phyloP scores from a whole-genome alignment of 2,329 filamentous ascomycete genomes.

The Clonostachys byssicola region DNA sequence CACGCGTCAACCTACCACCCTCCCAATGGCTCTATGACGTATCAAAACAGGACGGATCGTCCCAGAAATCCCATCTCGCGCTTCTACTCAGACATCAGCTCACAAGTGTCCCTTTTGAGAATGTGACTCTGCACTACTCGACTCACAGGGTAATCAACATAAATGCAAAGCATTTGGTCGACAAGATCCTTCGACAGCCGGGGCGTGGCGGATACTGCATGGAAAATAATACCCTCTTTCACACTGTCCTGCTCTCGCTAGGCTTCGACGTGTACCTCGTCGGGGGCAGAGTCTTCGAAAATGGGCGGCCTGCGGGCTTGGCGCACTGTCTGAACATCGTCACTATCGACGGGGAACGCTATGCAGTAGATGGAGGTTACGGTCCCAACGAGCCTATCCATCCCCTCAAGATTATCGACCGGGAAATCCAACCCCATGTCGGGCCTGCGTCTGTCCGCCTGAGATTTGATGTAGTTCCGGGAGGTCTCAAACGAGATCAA shows the following conservation, averaged over 20 bases:
- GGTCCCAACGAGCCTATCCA: slow-evolving; percentile 12
- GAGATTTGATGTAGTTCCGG: slow-evolving; percentile 3
- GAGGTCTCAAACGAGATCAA: background rate
- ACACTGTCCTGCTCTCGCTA: slow-evolving; percentile 31
- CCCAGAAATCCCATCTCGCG: background rate
- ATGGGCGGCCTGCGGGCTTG: slow-evolving; percentile 11
- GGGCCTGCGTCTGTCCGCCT: slow-evolving; percentile 25
- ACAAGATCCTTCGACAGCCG: slow-evolving; percentile 26
- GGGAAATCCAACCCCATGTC: slow-evolving; percentile 5
- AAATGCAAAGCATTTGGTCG: slow-evolving; percentile 25
- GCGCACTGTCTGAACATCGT: slow-evolving; percentile 18
- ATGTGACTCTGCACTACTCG: slow-evolving; percentile 37
- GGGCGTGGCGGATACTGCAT: slow-evolving; percentile 41
- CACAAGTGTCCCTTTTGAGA: slow-evolving; percentile 38
- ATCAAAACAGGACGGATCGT: background rate
- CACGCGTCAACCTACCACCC: background rate
- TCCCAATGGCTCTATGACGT: background rate
- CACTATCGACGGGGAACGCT: slow-evolving; percentile 6
- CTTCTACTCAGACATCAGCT: slow-evolving; percentile 23
- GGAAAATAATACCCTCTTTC: slow-evolving; percentile 36
- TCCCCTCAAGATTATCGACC: background rate
- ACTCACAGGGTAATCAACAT: slow-evolving; percentile 23
- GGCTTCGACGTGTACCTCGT: slow-evolving; percentile 24
- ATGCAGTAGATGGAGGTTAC: slow-evolving; percentile 15
- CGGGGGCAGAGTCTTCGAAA: slow-evolving; percentile 13